Conservation (phyloP, 2,329 filamentous ascomycete genomes). For the Colletotrichum liaoningense region DNA sequence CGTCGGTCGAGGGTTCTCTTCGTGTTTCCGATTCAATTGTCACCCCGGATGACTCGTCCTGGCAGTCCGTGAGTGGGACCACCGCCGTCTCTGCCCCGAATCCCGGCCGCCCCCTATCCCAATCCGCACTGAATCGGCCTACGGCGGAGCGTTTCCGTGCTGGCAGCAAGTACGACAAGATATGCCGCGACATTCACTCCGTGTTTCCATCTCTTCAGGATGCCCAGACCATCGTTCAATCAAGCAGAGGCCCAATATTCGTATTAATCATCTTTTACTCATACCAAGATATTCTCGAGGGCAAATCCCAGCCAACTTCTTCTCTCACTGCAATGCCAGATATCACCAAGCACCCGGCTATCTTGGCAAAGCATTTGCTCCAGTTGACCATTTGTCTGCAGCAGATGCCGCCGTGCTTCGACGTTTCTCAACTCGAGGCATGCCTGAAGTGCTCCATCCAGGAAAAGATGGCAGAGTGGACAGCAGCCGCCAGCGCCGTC, state of each 20-base stretch:
- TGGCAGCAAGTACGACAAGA: slow-evolving; percentile 32
- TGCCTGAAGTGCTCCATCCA: slow-evolving; percentile 38
- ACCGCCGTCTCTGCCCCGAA: slow-evolving; percentile 34
- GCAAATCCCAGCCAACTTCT: slow-evolving; percentile 43
- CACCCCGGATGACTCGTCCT: slow-evolving; percentile 18
- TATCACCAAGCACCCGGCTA: slow-evolving; percentile 55
- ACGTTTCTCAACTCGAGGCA: slow-evolving; percentile 44
- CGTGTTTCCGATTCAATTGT: slow-evolving; percentile 50
- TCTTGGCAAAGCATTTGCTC: slow-evolving; percentile 60
- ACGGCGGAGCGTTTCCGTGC: not conserved
- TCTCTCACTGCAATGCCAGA: slow-evolving; percentile 45
- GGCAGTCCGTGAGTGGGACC: slow-evolving; percentile 32
- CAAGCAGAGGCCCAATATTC: slow-evolving; percentile 40
- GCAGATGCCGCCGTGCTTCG: slow-evolving; percentile 50
- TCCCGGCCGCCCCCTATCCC: not conserved
- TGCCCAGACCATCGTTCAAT: slow-evolving; percentile 28
- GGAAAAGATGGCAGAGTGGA: slow-evolving; percentile 46
- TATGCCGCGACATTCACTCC: slow-evolving; percentile 21
- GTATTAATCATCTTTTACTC: slow-evolving; percentile 43
- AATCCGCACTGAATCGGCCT: not conserved
- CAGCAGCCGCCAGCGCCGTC: slow-evolving; percentile 51
- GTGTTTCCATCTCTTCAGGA: slow-evolving; percentile 17
- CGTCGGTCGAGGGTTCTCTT: slow-evolving; percentile 46
- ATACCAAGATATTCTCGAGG: slow-evolving; percentile 45
- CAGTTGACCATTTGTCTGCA: slow-evolving; percentile 59